Conservation (phyloP, 306 rosid species). For the Prosopis cineraria region DNA sequence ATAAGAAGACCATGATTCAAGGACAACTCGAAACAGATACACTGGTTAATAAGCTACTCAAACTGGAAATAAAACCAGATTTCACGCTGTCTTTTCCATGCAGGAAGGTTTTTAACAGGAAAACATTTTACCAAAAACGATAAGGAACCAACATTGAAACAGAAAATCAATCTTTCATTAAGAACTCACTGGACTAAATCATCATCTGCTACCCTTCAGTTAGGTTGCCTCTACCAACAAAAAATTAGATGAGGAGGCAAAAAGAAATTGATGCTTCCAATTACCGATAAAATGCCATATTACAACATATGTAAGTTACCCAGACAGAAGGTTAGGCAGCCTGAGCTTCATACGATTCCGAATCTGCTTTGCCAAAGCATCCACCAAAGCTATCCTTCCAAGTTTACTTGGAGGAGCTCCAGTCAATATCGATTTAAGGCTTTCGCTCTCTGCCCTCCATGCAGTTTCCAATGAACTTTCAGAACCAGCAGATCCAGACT, state of each 20-base stretch:
- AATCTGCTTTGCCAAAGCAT: constrained; percentile 87
- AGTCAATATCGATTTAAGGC: constrained; percentile 84
- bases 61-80: neutral
- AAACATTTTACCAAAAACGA: constrained; percentile 20
- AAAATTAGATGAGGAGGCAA: neutral
- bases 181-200: neutral
- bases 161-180: neutral
- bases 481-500: constrained; percentile 89
- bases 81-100: neutral
- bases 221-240: constrained; percentile 27
- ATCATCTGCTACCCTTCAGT: constrained; percentile 12
- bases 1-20: neutral
- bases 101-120: constrained; percentile 4
- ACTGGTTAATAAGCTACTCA: neutral
- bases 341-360: constrained; percentile 90
- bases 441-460: constrained; percentile 97
- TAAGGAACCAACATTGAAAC: neutral
- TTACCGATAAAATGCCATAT: constrained; percentile 5
- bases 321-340: constrained; percentile 89
- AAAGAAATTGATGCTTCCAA: neutral
- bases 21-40: neutral
- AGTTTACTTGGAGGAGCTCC: constrained; percentile 97
- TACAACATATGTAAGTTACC: constrained; percentile 55
- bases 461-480: constrained; percentile 97
- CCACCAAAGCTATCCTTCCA: constrained; percentile 93